phyloP scores from a whole-genome alignment of 164 flowering plant species.

The Taxillus chinensis region DNA sequence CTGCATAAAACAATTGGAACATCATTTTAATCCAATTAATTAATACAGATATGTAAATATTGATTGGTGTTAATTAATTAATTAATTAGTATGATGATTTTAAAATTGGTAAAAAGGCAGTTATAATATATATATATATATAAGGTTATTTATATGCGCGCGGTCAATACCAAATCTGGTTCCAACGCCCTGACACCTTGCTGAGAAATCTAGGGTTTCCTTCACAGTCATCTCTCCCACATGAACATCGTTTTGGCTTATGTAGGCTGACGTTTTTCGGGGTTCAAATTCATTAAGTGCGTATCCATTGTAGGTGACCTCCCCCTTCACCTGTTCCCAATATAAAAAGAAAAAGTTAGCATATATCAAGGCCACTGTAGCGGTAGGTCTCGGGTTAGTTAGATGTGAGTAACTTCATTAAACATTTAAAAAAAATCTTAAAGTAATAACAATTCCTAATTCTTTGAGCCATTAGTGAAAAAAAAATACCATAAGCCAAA shows the following conservation, averaged over 20 bases:
- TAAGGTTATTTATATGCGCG: too few relatives aligned
- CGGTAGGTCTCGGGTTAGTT: too few relatives aligned
- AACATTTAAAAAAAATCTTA: too few relatives aligned
- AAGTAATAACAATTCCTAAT: too few relatives aligned
- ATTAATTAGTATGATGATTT: too few relatives aligned
- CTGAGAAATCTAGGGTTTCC: constrained; percentile 94
- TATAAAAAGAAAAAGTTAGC: too few relatives aligned
- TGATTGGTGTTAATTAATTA: not conserved
- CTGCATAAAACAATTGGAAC: constrained; percentile 16
- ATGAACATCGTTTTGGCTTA: constrained; percentile 93
- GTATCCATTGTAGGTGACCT: constrained; percentile 74
- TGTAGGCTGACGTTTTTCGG: constrained; percentile 81
- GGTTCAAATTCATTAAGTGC: constrained; percentile 70
- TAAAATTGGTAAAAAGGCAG: not conserved
- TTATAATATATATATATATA: too few relatives aligned
- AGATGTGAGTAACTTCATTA: too few relatives aligned
- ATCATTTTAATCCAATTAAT: not conserved
- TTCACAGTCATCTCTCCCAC: constrained; percentile 88
- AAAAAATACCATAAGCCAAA: too few relatives aligned
- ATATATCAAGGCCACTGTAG: too few relatives aligned
- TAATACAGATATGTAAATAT: not conserved
- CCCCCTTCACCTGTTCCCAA: constrained; percentile 52
- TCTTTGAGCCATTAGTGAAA: too few relatives aligned
- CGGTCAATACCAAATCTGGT: constrained; percentile 59
- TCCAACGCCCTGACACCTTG: constrained; percentile 93